These are phyloP conservation scores for Scenedesmus sp. DNA, from an alignment of 163 green algal species.

Conservation along the genomic window DNA sequence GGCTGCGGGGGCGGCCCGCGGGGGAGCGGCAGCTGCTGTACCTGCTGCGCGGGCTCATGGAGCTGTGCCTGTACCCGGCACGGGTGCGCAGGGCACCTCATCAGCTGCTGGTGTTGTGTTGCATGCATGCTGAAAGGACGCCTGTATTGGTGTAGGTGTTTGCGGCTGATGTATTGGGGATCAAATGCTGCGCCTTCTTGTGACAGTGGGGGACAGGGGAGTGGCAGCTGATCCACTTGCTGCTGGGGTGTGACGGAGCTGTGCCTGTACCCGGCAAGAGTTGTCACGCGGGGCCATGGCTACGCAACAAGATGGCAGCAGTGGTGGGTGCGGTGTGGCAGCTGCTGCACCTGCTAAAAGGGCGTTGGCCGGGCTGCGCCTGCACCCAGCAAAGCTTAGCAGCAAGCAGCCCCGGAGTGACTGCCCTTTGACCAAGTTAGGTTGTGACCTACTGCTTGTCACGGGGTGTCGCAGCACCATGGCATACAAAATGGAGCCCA, in stretches of 20 bases:
- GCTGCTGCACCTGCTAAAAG: conserved; percentile 44
- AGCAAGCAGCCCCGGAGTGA: too few relatives aligned
- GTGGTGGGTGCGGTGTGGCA: background rate
- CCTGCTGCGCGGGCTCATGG: conserved; percentile 63
- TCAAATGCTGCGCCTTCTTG: background rate
- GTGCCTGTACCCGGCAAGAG: conserved; percentile 57
- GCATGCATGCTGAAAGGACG: too few relatives aligned
- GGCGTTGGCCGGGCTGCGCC: background rate
- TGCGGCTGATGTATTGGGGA: background rate
- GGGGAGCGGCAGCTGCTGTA: conserved; percentile 49
- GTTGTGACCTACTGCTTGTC: too few relatives aligned
- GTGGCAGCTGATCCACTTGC: conserved; percentile 27
- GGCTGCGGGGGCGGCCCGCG: background rate
- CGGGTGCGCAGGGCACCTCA: too few relatives aligned
- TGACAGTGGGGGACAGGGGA: background rate
- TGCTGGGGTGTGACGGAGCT: conserved; percentile 22
- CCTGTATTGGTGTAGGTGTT: too few relatives aligned
- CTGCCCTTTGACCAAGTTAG: too few relatives aligned
- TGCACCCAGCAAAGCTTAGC: too few relatives aligned
- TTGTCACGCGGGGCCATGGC: background rate
- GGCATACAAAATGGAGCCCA: too few relatives aligned
- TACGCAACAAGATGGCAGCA: too few relatives aligned
- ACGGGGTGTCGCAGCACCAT: too few relatives aligned
- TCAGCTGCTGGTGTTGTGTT: too few relatives aligned
- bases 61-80: conserved; percentile 68